These are phyloP conservation scores for Tolypocladium cylindrosporum DNA, from an alignment of 2,329 filamentous ascomycete species.

Conservation along the genomic window DNA sequence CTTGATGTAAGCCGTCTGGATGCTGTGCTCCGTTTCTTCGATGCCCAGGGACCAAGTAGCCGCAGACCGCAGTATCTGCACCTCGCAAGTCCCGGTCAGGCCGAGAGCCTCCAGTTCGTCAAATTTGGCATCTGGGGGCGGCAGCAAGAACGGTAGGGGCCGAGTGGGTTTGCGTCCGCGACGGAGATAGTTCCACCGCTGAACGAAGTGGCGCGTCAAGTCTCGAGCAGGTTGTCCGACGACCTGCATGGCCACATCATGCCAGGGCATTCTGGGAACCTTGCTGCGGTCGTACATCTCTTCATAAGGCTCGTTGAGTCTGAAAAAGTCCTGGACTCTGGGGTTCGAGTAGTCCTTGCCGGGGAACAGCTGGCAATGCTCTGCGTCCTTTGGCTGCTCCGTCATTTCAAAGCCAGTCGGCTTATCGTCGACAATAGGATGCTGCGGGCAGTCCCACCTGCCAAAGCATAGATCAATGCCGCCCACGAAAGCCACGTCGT, in stretches of 20 bases:
- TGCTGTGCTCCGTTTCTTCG: slow-evolving; percentile 81
- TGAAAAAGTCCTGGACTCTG: slow-evolving; percentile 88
- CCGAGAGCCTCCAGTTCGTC: slow-evolving; percentile 82
- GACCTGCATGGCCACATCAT: slow-evolving; percentile 96
- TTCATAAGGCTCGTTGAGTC: slow-evolving; percentile 86
- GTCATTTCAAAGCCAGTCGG: slow-evolving; percentile 84
- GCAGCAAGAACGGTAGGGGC: slow-evolving; percentile 85
- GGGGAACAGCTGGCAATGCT: slow-evolving; percentile 92
- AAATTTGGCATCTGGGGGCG: slow-evolving; percentile 81
- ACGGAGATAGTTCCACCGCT: slow-evolving; percentile 95
- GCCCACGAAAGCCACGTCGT: slow-evolving; percentile 89
- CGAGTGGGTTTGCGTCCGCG: slow-evolving; percentile 87
- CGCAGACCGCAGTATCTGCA: slow-evolving; percentile 89
- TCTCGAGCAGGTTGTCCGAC: slow-evolving; percentile 93
- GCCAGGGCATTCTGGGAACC: slow-evolving; percentile 94
- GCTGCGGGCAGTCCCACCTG: slow-evolving; percentile 92
- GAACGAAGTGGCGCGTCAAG: slow-evolving; percentile 89
- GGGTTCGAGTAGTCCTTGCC: slow-evolving; percentile 99
- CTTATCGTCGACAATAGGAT: slow-evolving; percentile 85
- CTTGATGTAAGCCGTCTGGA: slow-evolving; percentile 90
- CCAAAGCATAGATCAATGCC: slow-evolving; percentile 96
- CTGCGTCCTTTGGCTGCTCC: slow-evolving; percentile 69
- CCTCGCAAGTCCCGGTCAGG: slow-evolving; percentile 87
- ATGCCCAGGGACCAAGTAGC: slow-evolving; percentile 88
- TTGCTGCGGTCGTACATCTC: slow-evolving; percentile 95